Base-by-base conservation (phyloP, 495 filamentous ascomycete species). In the Ramalina peruviana region DNA sequence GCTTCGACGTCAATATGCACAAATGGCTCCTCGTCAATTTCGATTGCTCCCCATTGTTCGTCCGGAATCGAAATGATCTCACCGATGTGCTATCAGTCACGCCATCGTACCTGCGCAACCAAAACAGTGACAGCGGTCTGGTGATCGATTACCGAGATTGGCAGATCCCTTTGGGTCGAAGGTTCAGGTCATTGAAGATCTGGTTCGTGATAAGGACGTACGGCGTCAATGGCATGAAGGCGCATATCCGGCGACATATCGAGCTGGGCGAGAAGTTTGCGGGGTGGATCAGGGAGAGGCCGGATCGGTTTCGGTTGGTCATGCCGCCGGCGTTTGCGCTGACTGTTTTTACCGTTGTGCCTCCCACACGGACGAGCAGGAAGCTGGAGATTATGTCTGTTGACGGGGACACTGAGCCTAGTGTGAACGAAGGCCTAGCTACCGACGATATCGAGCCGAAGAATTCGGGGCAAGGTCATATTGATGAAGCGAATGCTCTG, bases 131-230 rank as follows among this genome's bases (percentile, higher is more conserved):
- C 51, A 74, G 73, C 40, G 90, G 90, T 1, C 73, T 88, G 6
- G 92, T 98, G 3, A 95, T 88, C 36, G 92, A 98, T 61, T 97
- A 98, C 67, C 79, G 92, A 21, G 93, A 98, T 72, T 98, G 92
- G 92, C 88, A 93, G 65, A 95, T 98, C 60, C 92, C 92, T 11
- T 78, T 98, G 0, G 92, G 92, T 12, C 75, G 92, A 6, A 77
- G 92, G n/a, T 97, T 98, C 72, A 72, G 92, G 12, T 76, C 82
- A 1, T 66, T 98, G 44, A 98, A 98, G 72, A 84, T 95, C 59
- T 98, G 92, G 92, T 96, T 96, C 61, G 92, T 98, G 13, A 70
- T 98, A 58, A 75, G 92, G 38, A 82, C 75, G 27, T 96, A 94
- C 59, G 92, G 92, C 0, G 68, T 88, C 47, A 73, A 74, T 44